These are phyloP conservation scores for Daldinia caldariorum DNA, from an alignment of 495 filamentous ascomycete species.

Conservation along the genomic window DNA sequence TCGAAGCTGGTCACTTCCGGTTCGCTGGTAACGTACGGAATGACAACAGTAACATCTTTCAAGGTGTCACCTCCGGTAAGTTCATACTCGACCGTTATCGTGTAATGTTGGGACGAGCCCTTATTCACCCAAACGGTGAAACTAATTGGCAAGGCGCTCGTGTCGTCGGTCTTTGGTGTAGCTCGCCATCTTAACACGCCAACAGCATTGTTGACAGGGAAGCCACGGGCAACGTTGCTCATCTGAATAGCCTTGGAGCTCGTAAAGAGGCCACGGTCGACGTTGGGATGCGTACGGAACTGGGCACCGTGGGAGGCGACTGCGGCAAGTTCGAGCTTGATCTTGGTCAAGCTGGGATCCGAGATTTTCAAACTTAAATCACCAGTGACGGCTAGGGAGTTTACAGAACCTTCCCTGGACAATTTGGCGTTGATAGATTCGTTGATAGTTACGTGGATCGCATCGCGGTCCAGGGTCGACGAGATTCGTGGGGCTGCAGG, in stretches of 20 bases:
- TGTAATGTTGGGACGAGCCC: constrained; percentile 77
- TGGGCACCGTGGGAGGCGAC: constrained; percentile 80
- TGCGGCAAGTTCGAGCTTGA: constrained; percentile 82
- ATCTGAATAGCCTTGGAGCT: constrained; percentile 82
- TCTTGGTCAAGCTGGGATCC: constrained; percentile 84
- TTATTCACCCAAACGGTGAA: constrained; percentile 97
- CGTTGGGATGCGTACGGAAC: constrained; percentile 93
- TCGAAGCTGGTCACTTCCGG: constrained; percentile 92
- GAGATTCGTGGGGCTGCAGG: constrained; percentile 68
- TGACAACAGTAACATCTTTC: constrained; percentile 84
- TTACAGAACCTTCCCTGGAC: constrained; percentile 83
- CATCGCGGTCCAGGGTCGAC: constrained; percentile 75
- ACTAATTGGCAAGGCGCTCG: constrained; percentile 81
- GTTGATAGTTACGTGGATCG: constrained; percentile 84
- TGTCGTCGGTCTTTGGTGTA: constrained; percentile 75
- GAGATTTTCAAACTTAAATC: constrained; percentile 89
- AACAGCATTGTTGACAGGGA: constrained; percentile 90
- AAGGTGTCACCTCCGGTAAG: constrained; percentile 77
- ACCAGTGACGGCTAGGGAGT: constrained; percentile 86
- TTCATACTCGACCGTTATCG: constrained; percentile 93
- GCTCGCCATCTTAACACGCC: constrained; percentile 90
- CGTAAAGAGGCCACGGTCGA: constrained; percentile 85
- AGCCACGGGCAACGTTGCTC: constrained; percentile 82
- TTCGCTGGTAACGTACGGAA: constrained; percentile 84
- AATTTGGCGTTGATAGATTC: constrained; percentile 89